Percentiles rank a stretch among this genome's conserved stretches.
Evolutionary conservation across 108 stramenopile species (phyloP).

Genomic region (Pseudonitzschia multiseries): DNA sequence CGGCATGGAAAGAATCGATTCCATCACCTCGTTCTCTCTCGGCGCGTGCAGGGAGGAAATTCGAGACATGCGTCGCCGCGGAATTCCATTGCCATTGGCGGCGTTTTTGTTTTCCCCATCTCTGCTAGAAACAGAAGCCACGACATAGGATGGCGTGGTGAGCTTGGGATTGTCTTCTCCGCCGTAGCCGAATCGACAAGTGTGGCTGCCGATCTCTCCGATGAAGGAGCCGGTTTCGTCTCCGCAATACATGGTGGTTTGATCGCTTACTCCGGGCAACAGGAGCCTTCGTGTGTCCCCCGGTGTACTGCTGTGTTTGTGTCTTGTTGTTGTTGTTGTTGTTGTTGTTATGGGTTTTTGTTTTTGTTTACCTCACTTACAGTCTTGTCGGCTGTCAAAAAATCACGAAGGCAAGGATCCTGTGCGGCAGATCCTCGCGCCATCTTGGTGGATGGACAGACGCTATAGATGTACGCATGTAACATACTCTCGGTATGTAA

Average conservation of each 20-base stretch:
- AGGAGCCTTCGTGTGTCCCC: not conserved
- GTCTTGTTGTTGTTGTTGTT: too few species aligned
- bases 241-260: constrained; percentile 80
- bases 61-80: constrained; percentile 7
- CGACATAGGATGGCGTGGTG: constrained; percentile 54
- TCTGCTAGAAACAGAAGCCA: not conserved
- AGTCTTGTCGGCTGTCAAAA: too few species aligned
- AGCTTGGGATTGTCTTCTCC: constrained; percentile 84
- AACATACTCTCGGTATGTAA: too few species aligned
- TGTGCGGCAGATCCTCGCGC: not conserved
- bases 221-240: constrained; percentile 90
- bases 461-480: not conserved
- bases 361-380: too few species aligned
- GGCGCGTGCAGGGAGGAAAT: constrained; percentile 14
- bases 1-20: constrained; percentile 35
- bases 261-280: not conserved
- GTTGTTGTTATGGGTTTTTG: too few species aligned
- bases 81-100: not conserved
- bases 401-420: too few species aligned
- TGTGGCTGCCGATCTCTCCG: constrained; percentile 79
- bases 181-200: constrained; percentile 84
- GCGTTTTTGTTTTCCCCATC: too few species aligned
- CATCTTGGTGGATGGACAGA: not conserved
- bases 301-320: too few species aligned
- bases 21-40: constrained; percentile 25